A percentile compares a stretch with the other conserved stretches of the same genome.
phyloP scores from a whole-genome alignment of 805 yeast genomes.

The Hanseniaspora pseudoguilliermondii region DNA sequence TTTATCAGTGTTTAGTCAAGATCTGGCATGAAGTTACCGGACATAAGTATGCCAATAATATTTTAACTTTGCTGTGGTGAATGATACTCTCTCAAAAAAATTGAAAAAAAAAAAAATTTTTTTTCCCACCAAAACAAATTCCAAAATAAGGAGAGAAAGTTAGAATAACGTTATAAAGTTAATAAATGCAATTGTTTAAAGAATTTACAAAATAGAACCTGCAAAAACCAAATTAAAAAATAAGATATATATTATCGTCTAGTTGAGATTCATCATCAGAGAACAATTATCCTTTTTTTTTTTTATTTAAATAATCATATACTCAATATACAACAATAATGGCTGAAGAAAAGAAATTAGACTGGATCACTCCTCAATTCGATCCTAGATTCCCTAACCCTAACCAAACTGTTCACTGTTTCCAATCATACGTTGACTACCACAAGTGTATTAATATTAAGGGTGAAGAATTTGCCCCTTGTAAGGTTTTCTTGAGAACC shows the following conservation, averaged over 20 bases:
- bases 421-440: conserved; percentile 95
- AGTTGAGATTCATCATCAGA: background rate
- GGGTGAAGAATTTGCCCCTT: conserved; percentile 97
- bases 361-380: conserved; percentile 54
- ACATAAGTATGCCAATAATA: background rate
- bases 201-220: too few species aligned
- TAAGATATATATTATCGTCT: background rate
- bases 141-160: too few species aligned
- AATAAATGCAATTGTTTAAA: too few species aligned
- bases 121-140: background rate
- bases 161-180: too few species aligned
- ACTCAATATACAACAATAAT: background rate
- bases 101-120: background rate
- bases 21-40: background rate
- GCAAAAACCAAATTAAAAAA: background rate
- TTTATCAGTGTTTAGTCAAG: too few species aligned
- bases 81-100: background rate
- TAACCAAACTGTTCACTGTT: conserved; percentile 97
- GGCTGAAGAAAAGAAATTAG: conserved; percentile 13
- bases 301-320: background rate
- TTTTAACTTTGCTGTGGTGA: background rate
- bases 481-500: conserved; percentile 86
- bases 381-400: conserved; percentile 93
- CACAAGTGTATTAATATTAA: conserved; percentile 92
- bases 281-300: background rate